Evolutionary conservation across 495 filamentous ascomycete species (phyloP), one percentile per base, ranked within the genome.

Genomic region (Penicillium salamii): DNA sequence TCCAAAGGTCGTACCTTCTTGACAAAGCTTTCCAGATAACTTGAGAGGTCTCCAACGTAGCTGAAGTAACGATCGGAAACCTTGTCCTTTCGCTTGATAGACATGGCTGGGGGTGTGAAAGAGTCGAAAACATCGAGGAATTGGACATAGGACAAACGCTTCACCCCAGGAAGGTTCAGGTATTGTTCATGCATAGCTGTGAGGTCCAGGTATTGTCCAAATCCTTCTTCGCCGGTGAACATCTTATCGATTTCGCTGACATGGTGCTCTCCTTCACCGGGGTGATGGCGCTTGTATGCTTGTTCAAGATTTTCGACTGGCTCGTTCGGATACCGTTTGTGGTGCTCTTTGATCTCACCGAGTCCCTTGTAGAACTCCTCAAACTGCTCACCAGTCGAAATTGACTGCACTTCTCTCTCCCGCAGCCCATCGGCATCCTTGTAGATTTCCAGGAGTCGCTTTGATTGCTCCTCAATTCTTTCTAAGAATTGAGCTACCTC

Each of bases 171-270:
- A 2, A 98, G 76, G 55, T 98, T 98, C 35, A 97, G 76, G 59
- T 90, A 98, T 8, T 87, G 76, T 59, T 97, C 91, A 59, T 97
- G 93, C 50, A 84, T 74, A 35, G 66, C 76, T 19, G 88, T 92
- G 42, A 98, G 69, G 68, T 98, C 93, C 54, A 97, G 83, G 63
- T 86, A 97, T 47, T 89, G 85, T 20, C 93, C 93, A 57, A 85
- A 96, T 3, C 84, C 83, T 66, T 98, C 93, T 69, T 97, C 93
- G 15, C 93, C 95, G 1, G 90, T 93, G 63, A 97, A 98, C 85
- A 96, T 87, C 44, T 78, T 82, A 55, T 97, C 91, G 46, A 96
- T 83, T 37, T 91, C 82, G 53, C 76, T 78, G 1, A 74, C 72
- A 14, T 75, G 62, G 18, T 66, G 58, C 29, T 91, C 89, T 29